These are phyloP conservation scores for Arabidopsis arenosa DNA, from an alignment of 345 rosid genomes.

Conservation along the genomic window DNA sequence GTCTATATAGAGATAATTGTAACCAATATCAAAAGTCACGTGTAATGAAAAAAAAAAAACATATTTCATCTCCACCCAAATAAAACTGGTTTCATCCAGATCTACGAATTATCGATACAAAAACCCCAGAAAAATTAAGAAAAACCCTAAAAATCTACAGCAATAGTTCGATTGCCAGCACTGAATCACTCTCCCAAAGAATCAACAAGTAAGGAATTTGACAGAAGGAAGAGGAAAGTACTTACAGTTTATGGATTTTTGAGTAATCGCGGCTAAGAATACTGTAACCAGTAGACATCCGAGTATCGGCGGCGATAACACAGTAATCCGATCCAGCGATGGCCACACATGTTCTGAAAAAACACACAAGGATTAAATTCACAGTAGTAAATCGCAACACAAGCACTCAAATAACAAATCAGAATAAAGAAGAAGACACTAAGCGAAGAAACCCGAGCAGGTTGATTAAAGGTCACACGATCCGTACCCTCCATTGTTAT, in stretches of 20 bases:
- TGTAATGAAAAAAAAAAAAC: background rate
- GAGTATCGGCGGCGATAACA: slow-evolving; percentile 93
- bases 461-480: slow-evolving; percentile 10
- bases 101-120: slow-evolving; percentile 11
- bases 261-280: slow-evolving; percentile 93
- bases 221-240: background rate
- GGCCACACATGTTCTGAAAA: slow-evolving; percentile 81
- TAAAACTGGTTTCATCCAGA: slow-evolving; percentile 15
- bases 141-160: slow-evolving; percentile 16
- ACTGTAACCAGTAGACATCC: slow-evolving; percentile 94
- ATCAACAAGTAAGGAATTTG: background rate
- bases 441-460: background rate
- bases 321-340: slow-evolving; percentile 96
- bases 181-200: background rate
- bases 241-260: slow-evolving; percentile 80
- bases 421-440: background rate
- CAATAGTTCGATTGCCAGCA: background rate
- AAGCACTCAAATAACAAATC: background rate
- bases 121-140: background rate
- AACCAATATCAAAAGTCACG: background rate
- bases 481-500: slow-evolving; percentile 96
- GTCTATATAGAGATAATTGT: background rate
- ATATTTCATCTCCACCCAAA: background rate
- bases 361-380: background rate
- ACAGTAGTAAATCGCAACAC: background rate